phyloP scores from a whole-genome alignment of 2,329 filamentous ascomycete genomes.

The Kalmusia sp. region DNA sequence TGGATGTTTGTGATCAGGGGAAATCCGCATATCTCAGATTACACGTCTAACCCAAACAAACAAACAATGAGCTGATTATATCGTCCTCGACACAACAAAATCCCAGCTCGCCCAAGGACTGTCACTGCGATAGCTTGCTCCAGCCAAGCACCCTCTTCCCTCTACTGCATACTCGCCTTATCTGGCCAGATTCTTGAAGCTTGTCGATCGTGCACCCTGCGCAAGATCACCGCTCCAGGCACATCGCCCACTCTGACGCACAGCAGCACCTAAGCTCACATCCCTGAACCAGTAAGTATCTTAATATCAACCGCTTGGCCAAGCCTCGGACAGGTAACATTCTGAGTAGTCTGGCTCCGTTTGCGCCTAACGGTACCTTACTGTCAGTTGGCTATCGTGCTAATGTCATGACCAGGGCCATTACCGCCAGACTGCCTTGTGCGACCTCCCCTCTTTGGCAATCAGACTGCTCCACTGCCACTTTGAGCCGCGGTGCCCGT shows the following conservation, averaged over 20 bases:
- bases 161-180: conserved; percentile 23
- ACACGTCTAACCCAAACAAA: conserved; percentile 18
- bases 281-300: conserved; percentile 42
- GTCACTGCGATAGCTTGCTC: conserved; percentile 15
- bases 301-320: conserved; percentile 40
- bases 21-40: conserved; percentile 17
- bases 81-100: conserved; percentile 15
- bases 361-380: conserved; percentile 21
- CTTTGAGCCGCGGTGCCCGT: conserved; percentile 28
- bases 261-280: conserved; percentile 27
- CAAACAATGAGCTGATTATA: conserved; percentile 21
- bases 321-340: conserved; percentile 29
- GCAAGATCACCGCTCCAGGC: conserved; percentile 21
- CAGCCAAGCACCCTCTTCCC: conserved; percentile 23
- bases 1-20: conserved; percentile 19
- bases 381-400: conserved; percentile 25
- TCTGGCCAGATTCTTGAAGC: conserved; percentile 21
- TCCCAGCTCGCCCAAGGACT: conserved; percentile 9
- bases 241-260: conserved; percentile 23
- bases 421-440: conserved; percentile 32
- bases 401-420: conserved; percentile 32
- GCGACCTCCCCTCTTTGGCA: conserved; percentile 40
- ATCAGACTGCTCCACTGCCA: conserved; percentile 31
- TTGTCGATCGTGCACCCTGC: conserved; percentile 25
- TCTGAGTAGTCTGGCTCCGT: conserved; percentile 24